These are phyloP conservation scores for Pseudogymnoascus sp. DNA, from an alignment of 2,329 filamentous ascomycete species.

Conservation along the genomic window DNA sequence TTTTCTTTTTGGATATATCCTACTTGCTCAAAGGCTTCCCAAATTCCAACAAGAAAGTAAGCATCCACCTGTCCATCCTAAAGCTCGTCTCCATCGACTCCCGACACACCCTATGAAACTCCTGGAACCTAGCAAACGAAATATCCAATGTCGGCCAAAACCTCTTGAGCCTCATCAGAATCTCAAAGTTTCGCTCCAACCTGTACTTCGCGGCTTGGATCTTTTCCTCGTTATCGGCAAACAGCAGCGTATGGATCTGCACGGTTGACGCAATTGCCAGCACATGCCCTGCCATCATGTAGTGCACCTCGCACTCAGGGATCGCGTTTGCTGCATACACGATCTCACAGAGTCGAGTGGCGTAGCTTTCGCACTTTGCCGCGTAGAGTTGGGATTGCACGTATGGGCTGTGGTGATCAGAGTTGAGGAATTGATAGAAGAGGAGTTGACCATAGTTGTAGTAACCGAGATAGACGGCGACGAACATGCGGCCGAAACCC, in stretches of 20 bases:
- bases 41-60: conserved; percentile 26
- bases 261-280: conserved; percentile 39
- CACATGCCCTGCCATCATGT: conserved; percentile 39
- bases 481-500: conserved; percentile 35
- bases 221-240: conserved; percentile 30
- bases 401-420: conserved; percentile 15
- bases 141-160: conserved; percentile 36
- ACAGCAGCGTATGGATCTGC: conserved; percentile 38
- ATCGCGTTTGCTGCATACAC: conserved; percentile 32
- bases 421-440: conserved; percentile 37
- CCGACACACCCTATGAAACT: conserved; percentile 35
- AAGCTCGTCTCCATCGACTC: conserved; percentile 31
- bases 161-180: conserved; percentile 31
- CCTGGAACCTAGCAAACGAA: conserved; percentile 31
- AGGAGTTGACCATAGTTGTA: conserved; percentile 38
- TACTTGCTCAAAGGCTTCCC: conserved; percentile 8
- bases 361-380: conserved; percentile 33
- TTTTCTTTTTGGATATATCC: neutral
- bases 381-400: conserved; percentile 26
- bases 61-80: conserved; percentile 34
- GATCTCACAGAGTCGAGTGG: conserved; percentile 33
- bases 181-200: conserved; percentile 38
- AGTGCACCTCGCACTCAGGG: conserved; percentile 33
- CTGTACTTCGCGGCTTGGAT: conserved; percentile 29
- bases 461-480: conserved; percentile 38